Conservation (phyloP, 2,329 filamentous ascomycete species). For the Venturia asperata region DNA sequence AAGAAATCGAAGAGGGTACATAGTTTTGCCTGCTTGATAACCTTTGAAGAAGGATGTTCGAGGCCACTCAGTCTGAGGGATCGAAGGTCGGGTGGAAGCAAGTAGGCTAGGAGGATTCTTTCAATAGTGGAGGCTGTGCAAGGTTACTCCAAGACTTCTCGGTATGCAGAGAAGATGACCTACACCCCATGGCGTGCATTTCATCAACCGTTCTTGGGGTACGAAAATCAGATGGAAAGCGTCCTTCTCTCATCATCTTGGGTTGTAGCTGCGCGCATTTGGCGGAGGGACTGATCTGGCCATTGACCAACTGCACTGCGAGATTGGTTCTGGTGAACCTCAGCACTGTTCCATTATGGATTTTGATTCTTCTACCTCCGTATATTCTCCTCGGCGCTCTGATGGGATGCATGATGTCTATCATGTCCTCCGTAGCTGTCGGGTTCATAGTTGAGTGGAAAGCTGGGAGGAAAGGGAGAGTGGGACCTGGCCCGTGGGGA, state of each 20-base stretch:
- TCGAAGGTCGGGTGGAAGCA: constrained; percentile 24
- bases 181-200: constrained; percentile 26
- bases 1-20: constrained; percentile 27
- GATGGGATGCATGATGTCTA: not conserved
- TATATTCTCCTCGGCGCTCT: not conserved
- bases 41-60: constrained; percentile 22
- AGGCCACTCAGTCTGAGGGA: constrained; percentile 22
- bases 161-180: constrained; percentile 11
- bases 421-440: not conserved
- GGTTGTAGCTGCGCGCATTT: constrained; percentile 29
- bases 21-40: constrained; percentile 25
- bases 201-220: constrained; percentile 24
- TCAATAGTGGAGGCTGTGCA: constrained; percentile 26
- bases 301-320: constrained; percentile 27
- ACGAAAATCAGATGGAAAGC: constrained; percentile 30
- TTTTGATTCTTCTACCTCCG: not conserved
- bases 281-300: constrained; percentile 24
- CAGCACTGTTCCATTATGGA: not conserved
- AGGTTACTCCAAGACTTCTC: not conserved
- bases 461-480: not conserved
- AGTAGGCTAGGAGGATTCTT: constrained; percentile 28
- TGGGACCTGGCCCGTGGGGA: not conserved
- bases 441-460: not conserved
- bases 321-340: constrained; percentile 24
- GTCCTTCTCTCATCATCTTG: constrained; percentile 28